Conservation (phyloP, 139 green algal genomes). For the Choricystis sp. region DNA sequence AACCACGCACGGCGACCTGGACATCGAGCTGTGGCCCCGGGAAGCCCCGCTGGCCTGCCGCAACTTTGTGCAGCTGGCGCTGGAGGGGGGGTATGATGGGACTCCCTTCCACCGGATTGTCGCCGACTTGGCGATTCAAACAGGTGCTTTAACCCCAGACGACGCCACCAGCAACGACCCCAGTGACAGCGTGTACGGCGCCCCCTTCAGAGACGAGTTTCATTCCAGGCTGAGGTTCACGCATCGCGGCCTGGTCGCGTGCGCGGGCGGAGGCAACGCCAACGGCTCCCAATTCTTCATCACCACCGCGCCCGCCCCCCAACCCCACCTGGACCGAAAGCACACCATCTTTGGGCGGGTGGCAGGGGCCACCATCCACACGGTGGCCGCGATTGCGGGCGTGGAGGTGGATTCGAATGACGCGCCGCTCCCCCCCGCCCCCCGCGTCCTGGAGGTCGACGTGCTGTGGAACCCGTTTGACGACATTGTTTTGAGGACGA, state of each 20-base stretch:
- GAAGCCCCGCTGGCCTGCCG: conserved; percentile 77
- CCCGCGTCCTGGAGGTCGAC: conserved; percentile 36
- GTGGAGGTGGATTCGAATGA: conserved; percentile 43
- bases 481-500: conserved; percentile 65
- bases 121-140: conserved; percentile 62
- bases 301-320: conserved; percentile 44
- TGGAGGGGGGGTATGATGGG: conserved; percentile 88
- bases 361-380: conserved; percentile 83
- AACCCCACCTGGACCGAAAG: conserved; percentile 67
- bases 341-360: conserved; percentile 80
- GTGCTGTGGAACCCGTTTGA: conserved; percentile 95
- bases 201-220: conserved; percentile 71
- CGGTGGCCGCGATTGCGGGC: conserved; percentile 70
- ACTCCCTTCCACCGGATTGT: conserved; percentile 81
- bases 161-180: conserved; percentile 51
- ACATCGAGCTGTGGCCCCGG: conserved; percentile 93
- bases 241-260: conserved; percentile 80
- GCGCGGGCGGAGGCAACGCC: conserved; percentile 50
- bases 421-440: conserved; percentile 47
- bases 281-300: conserved; percentile 85
- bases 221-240: conserved; percentile 81
- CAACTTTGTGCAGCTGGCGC: conserved; percentile 93
- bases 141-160: conserved; percentile 13
- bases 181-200: conserved; percentile 29
- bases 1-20: conserved; percentile 76